phyloP scores from a whole-genome alignment of 176 grass and related monocot genomes.

The Carex myosuroides region DNA sequence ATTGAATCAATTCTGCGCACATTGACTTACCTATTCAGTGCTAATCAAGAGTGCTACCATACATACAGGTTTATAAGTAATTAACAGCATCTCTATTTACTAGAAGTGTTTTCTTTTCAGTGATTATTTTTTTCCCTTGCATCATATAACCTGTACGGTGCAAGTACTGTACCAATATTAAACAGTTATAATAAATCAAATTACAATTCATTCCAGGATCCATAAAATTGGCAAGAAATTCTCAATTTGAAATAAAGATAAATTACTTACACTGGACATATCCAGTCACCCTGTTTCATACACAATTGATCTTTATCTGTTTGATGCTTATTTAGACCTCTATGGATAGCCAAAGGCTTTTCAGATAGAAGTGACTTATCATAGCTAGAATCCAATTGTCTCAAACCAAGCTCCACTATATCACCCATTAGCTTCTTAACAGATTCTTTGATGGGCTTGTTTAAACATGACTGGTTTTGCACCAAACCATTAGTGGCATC shows the following conservation, averaged over 20 bases:
- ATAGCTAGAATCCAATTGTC: conserved; percentile 31
- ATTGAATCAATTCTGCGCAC: background rate
- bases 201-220: background rate
- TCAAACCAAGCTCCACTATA: conserved; percentile 44
- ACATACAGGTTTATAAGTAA: background rate
- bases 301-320: conserved; percentile 47
- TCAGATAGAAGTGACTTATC: conserved; percentile 21
- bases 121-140: background rate
- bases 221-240: background rate
- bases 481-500: conserved; percentile 55
- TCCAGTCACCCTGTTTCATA: conserved; percentile 88
- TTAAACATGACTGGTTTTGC: conserved; percentile 62
- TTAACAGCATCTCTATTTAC: background rate
- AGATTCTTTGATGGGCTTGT: conserved; percentile 62
- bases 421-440: conserved; percentile 67
- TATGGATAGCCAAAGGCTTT: conserved; percentile 15
- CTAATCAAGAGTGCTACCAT: background rate
- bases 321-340: conserved; percentile 6
- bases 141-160: background rate
- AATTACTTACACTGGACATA: conserved; percentile 65
- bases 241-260: background rate
- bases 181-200: background rate
- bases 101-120: background rate
- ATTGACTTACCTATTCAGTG: background rate
- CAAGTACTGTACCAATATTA: background rate